Percentiles rank a stretch among this genome's conserved stretches.
phyloP scores from a whole-genome alignment of 2,329 filamentous ascomycete species.

The Metarhizium brunneum region DNA sequence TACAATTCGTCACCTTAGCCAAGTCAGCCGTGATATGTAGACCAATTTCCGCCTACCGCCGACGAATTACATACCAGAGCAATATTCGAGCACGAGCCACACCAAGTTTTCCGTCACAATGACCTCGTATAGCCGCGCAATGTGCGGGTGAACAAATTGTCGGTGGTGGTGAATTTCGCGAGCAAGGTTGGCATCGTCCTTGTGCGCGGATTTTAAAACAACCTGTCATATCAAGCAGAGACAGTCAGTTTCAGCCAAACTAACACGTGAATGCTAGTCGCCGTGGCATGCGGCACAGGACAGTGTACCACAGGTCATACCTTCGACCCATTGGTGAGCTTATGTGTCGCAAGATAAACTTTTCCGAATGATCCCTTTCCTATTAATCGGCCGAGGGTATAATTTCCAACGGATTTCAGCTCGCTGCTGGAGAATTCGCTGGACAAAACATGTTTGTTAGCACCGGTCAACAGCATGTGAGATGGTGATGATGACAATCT shows the following conservation, averaged over 20 bases:
- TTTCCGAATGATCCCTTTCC: constrained; percentile 98
- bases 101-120: constrained; percentile 93
- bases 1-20: constrained; percentile 85
- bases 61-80: constrained; percentile 54
- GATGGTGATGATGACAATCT: background rate
- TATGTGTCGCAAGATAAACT: constrained; percentile 91
- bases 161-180: constrained; percentile 98
- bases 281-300: constrained; percentile 12
- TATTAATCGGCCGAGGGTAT: constrained; percentile 81
- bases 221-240: constrained; percentile 46
- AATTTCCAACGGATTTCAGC: constrained; percentile 88
- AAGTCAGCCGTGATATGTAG: background rate
- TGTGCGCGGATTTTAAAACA: constrained; percentile 95
- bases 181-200: constrained; percentile 89
- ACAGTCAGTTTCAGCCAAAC: background rate
- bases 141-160: constrained; percentile 95
- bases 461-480: background rate
- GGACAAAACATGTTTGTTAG: constrained; percentile 11
- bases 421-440: constrained; percentile 94
- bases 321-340: constrained; percentile 97
- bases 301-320: constrained; percentile 30
- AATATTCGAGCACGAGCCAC: constrained; percentile 96
- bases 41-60: background rate
- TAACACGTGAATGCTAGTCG: background rate
- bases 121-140: constrained; percentile 92